These are phyloP conservation scores for Diplodia corticola DNA, from an alignment of 2,329 filamentous ascomycete species.

Conservation along the genomic window DNA sequence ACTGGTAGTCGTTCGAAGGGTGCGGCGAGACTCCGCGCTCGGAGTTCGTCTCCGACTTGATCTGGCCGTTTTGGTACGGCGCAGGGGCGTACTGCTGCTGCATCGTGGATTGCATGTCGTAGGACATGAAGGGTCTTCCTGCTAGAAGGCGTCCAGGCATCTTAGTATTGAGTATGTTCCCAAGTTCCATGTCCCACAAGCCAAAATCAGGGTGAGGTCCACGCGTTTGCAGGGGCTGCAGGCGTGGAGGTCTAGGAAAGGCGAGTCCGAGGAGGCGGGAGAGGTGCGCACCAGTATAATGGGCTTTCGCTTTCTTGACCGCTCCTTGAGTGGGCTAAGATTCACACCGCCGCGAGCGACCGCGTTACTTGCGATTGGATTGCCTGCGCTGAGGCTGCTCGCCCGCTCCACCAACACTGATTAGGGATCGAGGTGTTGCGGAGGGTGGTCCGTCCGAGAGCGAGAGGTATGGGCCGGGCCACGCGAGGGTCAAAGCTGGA, in stretches of 20 bases:
- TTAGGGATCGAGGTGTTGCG: conserved; percentile 16
- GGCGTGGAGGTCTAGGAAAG: conserved; percentile 21
- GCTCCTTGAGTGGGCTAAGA: conserved; percentile 20
- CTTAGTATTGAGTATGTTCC: conserved; percentile 46
- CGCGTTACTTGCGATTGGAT: conserved; percentile 8
- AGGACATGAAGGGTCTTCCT: conserved; percentile 32
- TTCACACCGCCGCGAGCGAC: conserved; percentile 18
- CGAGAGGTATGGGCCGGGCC: conserved; percentile 19
- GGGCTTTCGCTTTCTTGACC: conserved; percentile 21
- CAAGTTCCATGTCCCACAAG: conserved; percentile 40
- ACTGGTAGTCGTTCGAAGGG: conserved; percentile 53
- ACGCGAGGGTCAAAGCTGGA: conserved; percentile 24
- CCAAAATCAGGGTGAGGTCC: conserved; percentile 24
- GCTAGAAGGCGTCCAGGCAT: conserved; percentile 41
- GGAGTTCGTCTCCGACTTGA: conserved; percentile 60
- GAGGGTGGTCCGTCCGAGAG: conserved; percentile 24
- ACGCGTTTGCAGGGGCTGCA: conserved; percentile 22
- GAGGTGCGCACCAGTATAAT: conserved; percentile 24
- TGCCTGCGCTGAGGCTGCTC: conserved; percentile 4
- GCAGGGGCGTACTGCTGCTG: conserved; percentile 49
- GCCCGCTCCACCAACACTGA: conserved; percentile 11
- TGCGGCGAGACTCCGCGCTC: conserved; percentile 60
- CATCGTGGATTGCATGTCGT: conserved; percentile 46
- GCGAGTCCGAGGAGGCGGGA: conserved; percentile 24
- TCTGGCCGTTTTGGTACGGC: conserved; percentile 50